Conservation (phyloP, 1,284 basidiomycete species). For the Kwoniella shivajii region DNA sequence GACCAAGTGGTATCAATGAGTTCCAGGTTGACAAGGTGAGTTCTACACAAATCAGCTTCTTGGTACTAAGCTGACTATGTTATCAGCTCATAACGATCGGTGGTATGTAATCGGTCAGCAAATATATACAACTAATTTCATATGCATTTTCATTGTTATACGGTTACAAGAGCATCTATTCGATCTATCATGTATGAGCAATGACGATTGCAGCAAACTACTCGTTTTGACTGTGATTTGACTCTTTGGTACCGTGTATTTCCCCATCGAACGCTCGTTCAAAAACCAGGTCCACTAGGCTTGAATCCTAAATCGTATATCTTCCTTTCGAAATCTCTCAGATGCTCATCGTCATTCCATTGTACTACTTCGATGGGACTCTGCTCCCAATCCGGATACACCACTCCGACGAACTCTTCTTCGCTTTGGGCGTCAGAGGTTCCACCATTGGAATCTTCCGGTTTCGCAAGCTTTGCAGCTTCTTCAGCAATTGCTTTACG, state of each 20-base stretch:
- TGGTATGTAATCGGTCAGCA: conserved; percentile 2
- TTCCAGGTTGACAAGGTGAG: conserved; percentile 57
- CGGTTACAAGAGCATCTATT: neutral
- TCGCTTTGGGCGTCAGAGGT: neutral
- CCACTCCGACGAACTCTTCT: conserved; percentile 16
- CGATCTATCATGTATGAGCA: neutral
- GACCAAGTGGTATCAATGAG: conserved; percentile 54
- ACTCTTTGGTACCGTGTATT: no score
- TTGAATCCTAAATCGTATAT: conserved; percentile 51
- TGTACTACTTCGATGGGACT: conserved; percentile 49
- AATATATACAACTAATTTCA: neutral
- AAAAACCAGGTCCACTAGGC: conserved; percentile 47
- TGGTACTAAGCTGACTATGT: neutral
- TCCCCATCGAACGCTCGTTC: no score
- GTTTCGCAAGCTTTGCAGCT: neutral
- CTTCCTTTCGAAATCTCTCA: conserved; percentile 46
- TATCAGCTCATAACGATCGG: conserved; percentile 20
- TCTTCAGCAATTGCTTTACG: conserved; percentile 5
- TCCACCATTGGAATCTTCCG: conserved; percentile 3
- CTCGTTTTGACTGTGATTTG: no score
- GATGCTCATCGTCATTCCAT: conserved; percentile 46
- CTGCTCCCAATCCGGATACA: conserved; percentile 30
- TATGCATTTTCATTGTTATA: neutral
- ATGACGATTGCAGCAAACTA: no score
- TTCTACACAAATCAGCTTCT: neutral